phyloP scores from a whole-genome alignment of 805 yeast species.

The Hanseniaspora taiwanica region DNA sequence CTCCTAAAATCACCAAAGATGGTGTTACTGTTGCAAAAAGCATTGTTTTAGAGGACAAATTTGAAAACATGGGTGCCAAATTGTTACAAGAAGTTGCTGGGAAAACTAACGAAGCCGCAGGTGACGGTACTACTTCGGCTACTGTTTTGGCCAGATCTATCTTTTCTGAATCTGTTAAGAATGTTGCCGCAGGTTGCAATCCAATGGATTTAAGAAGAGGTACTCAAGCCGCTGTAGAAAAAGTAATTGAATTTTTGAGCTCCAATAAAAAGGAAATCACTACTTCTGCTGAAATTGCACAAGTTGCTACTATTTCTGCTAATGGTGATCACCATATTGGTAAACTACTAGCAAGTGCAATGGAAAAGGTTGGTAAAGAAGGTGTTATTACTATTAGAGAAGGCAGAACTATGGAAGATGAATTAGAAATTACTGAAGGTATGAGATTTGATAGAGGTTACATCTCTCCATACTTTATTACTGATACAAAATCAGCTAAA shows the following conservation, averaged over 20 bases:
- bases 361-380: constrained; percentile 98
- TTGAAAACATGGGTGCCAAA: constrained; percentile 94
- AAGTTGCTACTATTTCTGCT: constrained; percentile 95
- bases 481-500: constrained; percentile 84
- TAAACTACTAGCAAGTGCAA: constrained; percentile 78
- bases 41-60: constrained; percentile 70
- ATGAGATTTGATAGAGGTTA: constrained; percentile 97
- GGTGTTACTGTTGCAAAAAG: constrained; percentile 96
- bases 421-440: constrained; percentile 94
- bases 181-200: constrained; percentile 97
- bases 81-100: constrained; percentile 92
- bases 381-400: constrained; percentile 97
- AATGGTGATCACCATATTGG: constrained; percentile 94
- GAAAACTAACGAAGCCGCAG: constrained; percentile 93
- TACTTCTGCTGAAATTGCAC: constrained; percentile 89
- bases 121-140: constrained; percentile 98
- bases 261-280: constrained; percentile 85
- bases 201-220: constrained; percentile 98
- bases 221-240: constrained; percentile 91
- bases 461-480: constrained; percentile 92
- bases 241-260: constrained; percentile 75
- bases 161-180: constrained; percentile 87
- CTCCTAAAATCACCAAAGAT: constrained; percentile 97
- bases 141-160: constrained; percentile 93
- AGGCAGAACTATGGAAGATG: constrained; percentile 94